These are phyloP conservation scores for Plasmodium adleri DNA, from an alignment of 169 alveolate species.

Conservation along the genomic window DNA sequence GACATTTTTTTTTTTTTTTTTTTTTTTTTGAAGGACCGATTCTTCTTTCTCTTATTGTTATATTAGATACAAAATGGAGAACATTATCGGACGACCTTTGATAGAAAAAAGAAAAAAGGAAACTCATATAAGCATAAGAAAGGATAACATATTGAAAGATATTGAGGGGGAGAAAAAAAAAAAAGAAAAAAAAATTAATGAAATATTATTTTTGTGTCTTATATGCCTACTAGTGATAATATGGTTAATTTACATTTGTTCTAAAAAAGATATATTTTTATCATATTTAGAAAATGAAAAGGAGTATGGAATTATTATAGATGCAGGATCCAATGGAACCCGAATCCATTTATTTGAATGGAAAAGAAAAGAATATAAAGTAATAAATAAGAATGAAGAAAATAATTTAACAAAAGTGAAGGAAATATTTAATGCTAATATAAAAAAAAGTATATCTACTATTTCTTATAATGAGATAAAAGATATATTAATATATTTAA, in stretches of 20 bases:
- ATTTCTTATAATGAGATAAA: not conserved
- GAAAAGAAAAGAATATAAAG: slow-evolving; percentile 1
- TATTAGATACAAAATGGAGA: too few species aligned
- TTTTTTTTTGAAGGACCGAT: too few species aligned
- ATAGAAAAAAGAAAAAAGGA: too few species aligned
- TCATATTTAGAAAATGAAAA: not conserved
- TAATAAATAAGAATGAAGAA: not conserved
- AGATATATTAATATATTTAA: not conserved
- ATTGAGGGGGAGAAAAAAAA: not conserved
- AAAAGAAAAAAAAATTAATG: not conserved
- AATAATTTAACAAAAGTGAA: not conserved
- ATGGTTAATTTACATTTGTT: not conserved
- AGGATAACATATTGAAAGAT: not conserved
- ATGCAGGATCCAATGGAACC: slow-evolving; percentile 8
- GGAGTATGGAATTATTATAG: slow-evolving; percentile 5
- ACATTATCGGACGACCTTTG: too few species aligned
- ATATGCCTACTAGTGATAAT: not conserved
- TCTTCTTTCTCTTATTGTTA: too few species aligned
- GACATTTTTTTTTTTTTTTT: too few species aligned
- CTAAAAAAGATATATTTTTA: not conserved
- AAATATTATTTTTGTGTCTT: not conserved
- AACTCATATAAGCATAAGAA: not conserved
- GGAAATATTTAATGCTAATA: not conserved
- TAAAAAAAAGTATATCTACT: slow-evolving; percentile 2
- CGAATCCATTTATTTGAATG: not conserved